phyloP scores from a whole-genome alignment of 257 asterid genomes.

The Rubia yunnanensis region DNA sequence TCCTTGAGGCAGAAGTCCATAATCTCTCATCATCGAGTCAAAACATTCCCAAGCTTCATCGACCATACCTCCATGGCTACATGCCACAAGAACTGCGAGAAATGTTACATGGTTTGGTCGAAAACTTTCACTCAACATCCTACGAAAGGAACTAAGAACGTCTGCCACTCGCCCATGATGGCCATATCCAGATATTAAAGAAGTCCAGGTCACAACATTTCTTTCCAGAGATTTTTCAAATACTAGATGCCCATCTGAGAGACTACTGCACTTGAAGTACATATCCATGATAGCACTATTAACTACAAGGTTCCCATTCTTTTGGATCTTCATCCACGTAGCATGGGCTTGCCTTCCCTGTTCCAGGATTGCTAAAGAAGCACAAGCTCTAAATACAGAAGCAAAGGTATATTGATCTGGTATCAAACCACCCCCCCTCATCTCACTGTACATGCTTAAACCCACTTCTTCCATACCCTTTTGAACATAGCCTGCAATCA shows the following conservation, averaged over 20 bases:
- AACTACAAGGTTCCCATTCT: slow-evolving; percentile 52
- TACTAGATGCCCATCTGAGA: slow-evolving; percentile 50
- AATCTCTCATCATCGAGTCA: slow-evolving; percentile 62
- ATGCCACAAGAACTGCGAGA: slow-evolving; percentile 84
- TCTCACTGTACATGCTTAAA: slow-evolving; percentile 49
- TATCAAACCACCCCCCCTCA: slow-evolving; percentile 54
- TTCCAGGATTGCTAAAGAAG: slow-evolving; percentile 71
- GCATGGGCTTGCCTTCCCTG: slow-evolving; percentile 86
- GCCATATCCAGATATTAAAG: slow-evolving; percentile 86
- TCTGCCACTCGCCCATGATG: slow-evolving; percentile 63
- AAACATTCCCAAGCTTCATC: slow-evolving; percentile 63
- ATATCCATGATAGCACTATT: slow-evolving; percentile 85
- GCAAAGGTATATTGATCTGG: slow-evolving; percentile 90
- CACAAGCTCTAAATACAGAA: slow-evolving; percentile 87
- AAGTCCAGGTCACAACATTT: slow-evolving; percentile 80
- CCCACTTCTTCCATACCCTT: slow-evolving; percentile 68
- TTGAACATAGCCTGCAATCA: slow-evolving; percentile 82
- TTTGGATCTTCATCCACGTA: slow-evolving; percentile 54
- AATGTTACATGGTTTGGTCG: slow-evolving; percentile 80
- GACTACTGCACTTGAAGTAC: slow-evolving; percentile 96
- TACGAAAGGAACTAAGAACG: slow-evolving; percentile 52
- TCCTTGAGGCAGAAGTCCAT: slow-evolving; percentile 63
- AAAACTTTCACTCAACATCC: slow-evolving; percentile 77
- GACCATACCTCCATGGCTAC: slow-evolving; percentile 86
- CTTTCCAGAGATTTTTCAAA: slow-evolving; percentile 55